Evolutionary conservation across 257 asterid genomes (phyloP).

Genomic region (Solanum stenotomum): DNA sequence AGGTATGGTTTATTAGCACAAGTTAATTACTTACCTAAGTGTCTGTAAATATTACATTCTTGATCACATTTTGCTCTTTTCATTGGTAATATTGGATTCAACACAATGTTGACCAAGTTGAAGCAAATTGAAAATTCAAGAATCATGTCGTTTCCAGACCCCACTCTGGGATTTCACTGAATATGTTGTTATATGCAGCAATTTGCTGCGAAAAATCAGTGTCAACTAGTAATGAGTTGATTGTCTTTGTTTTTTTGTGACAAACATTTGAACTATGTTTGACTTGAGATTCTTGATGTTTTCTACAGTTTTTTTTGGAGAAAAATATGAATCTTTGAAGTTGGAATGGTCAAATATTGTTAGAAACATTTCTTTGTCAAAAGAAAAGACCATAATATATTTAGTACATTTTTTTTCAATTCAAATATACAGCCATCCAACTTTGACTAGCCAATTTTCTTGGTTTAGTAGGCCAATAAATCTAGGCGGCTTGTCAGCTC

Average conservation of each 20-base stretch:
- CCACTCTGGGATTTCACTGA: fast-evolving
- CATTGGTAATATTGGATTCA: not conserved
- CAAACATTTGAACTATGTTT: not conserved
- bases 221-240: not conserved
- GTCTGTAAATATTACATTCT: not conserved
- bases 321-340: not conserved
- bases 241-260: not conserved
- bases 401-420: not conserved
- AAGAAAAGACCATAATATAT: not conserved
- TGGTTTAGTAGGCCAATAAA: not conserved
- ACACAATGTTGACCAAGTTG: not conserved
- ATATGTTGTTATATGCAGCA: not conserved
- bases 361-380: not conserved
- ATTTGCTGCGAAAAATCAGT: not conserved
- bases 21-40: not conserved
- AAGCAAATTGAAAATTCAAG: not conserved
- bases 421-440: not conserved
- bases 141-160: not conserved
- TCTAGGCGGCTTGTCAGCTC: not conserved
- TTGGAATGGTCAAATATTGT: not conserved
- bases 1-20: not conserved
- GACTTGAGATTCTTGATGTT: not conserved
- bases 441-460: not conserved
- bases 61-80: not conserved
- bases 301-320: not conserved